Evolutionary conservation across 208 protist species (phyloP).

Genomic region (Wallacemonas sp.): DNA sequence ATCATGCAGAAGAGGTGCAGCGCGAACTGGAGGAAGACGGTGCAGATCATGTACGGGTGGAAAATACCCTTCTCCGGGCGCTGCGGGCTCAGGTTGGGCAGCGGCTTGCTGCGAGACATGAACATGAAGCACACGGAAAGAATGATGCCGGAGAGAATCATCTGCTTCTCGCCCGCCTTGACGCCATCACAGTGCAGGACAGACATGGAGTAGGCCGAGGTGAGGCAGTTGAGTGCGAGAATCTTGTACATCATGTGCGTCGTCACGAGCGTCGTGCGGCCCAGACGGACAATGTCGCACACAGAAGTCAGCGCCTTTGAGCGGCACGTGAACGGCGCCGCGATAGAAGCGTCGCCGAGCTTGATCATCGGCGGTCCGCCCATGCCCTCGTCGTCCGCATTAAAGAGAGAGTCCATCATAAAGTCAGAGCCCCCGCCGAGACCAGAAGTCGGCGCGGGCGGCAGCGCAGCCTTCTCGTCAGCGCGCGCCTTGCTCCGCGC

Average conservation of each 20-base stretch:
- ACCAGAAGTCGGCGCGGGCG: conserved; percentile 27
- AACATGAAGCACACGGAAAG: conserved; percentile 98
- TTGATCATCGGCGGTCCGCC: conserved; percentile 91
- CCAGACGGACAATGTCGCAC: conserved; percentile 96
- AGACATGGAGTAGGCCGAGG: conserved; percentile 95
- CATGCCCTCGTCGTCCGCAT: conserved; percentile 70
- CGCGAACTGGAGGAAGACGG: conserved; percentile 96
- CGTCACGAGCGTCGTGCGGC: conserved; percentile 97
- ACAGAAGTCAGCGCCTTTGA: conserved; percentile 88
- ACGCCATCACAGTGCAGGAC: conserved; percentile 98
- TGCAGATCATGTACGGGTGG: conserved; percentile 94
- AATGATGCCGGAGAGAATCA: conserved; percentile 95
- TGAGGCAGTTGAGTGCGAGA: conserved; percentile 98
- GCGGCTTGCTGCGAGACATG: conserved; percentile 96
- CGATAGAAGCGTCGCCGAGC: conserved; percentile 94
- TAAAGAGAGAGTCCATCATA: conserved; percentile 91
- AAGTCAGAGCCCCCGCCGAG: conserved; percentile 60
- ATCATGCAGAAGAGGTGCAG: conserved; percentile 95
- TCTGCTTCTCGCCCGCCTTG: conserved; percentile 97
- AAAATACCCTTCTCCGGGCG: conserved; percentile 96
- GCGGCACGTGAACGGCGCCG: conserved; percentile 93
- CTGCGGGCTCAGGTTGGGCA: conserved; percentile 88
- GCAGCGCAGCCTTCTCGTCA: conserved; percentile 50
- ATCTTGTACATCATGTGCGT: conserved; percentile 99
- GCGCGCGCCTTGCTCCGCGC: conserved; percentile 52